Conservation (phyloP, 768 basidiomycete species). For the Tylopilus rubrobrunneus region DNA sequence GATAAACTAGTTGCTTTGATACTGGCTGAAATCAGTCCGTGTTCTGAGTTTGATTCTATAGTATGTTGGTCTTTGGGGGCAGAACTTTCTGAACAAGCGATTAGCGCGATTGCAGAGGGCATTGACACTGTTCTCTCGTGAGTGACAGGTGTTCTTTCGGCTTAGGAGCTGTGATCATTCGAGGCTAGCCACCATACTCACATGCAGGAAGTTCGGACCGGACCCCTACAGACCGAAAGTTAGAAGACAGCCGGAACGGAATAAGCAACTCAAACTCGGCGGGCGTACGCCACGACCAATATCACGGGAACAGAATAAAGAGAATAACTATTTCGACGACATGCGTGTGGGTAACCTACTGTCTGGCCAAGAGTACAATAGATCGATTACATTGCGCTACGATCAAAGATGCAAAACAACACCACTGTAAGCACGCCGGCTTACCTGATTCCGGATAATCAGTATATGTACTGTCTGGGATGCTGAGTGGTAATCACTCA, state of each 20-base stretch:
- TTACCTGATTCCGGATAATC: no score
- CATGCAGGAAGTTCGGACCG: not conserved
- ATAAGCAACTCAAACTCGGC: no score
- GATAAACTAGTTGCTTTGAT: not conserved
- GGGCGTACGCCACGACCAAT: no score
- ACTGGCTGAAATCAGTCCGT: not conserved
- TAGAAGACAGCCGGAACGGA: no score
- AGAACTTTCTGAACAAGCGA: not conserved
- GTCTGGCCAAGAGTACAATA: conserved; percentile 3
- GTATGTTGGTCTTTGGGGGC: not conserved
- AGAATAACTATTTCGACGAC: not conserved
- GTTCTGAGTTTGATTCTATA: not conserved
- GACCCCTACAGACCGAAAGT: no score
- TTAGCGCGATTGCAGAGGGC: not conserved
- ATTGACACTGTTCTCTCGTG: no score
- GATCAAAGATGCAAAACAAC: not conserved
- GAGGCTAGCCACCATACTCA: no score
- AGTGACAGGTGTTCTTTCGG: not conserved
- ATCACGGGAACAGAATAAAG: no score
- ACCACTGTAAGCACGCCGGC: no score
- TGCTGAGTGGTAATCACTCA: no score
- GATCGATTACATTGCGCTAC: not conserved
- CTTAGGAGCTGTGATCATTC: not conserved
- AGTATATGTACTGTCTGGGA: no score
- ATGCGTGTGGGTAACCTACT: not conserved